These are phyloP conservation scores for Piper betle DNA, from an alignment of 164 flowering plant species.

Conservation along the genomic window DNA sequence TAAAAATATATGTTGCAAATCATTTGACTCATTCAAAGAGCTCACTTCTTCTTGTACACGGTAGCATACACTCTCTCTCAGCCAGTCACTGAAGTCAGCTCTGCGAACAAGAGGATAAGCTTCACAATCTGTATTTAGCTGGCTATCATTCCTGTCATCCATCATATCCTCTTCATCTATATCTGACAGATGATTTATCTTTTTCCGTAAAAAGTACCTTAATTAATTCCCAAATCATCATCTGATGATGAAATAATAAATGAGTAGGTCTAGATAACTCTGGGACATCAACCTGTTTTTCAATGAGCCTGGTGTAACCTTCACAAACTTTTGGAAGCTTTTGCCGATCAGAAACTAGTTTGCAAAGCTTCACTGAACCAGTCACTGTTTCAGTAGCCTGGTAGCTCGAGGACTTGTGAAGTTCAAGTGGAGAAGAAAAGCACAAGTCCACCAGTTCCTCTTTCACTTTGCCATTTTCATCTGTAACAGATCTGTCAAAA, in stretches of 20 bases:
- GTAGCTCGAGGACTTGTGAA: slow-evolving; percentile 56
- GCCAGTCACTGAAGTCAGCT: slow-evolving; percentile 92
- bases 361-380: slow-evolving; percentile 70
- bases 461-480: slow-evolving; percentile 57
- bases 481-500: slow-evolving; percentile 59
- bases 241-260: slow-evolving; percentile 68
- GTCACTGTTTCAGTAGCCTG: slow-evolving; percentile 36
- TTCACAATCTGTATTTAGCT: slow-evolving; percentile 49
- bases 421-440: slow-evolving; percentile 53
- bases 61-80: slow-evolving; percentile 88
- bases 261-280: slow-evolving; percentile 47
- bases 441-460: slow-evolving; percentile 63
- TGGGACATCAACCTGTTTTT: slow-evolving; percentile 66
- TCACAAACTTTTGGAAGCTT: slow-evolving; percentile 70
- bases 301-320: slow-evolving; percentile 52
- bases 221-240: slow-evolving; percentile 86
- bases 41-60: slow-evolving; percentile 78
- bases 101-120: slow-evolving; percentile 80
- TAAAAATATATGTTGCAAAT: slow-evolving; percentile 58
- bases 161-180: slow-evolving; percentile 80
- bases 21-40: slow-evolving; percentile 45
- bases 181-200: slow-evolving; percentile 23
- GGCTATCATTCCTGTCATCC: slow-evolving; percentile 51
- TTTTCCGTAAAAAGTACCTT: slow-evolving; percentile 78
- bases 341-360: slow-evolving; percentile 39